Base-by-base conservation (phyloP, 2,329 filamentous ascomycete genomes). In the Paraphaeosphaeria minitans region DNA sequence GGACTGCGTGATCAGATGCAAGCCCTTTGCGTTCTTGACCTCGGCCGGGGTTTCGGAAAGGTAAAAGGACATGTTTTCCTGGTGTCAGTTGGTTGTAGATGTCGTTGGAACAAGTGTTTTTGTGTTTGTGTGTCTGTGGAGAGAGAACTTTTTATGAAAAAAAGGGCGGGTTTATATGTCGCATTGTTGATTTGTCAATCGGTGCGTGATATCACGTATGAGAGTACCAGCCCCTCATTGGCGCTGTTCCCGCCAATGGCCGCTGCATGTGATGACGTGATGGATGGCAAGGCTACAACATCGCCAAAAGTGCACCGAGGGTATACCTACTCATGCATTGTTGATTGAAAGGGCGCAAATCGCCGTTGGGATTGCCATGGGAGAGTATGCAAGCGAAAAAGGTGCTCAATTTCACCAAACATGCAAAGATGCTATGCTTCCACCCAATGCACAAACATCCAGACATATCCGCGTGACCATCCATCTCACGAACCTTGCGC, bases 1-100 rank as follows among this genome's bases (percentile, higher is more conserved):
- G 63, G 70, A 79, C 66, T 77, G 75, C 0, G 83, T 85, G 66
- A 85, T 76, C 3, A 85, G 72, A 65, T 84, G 81, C 37, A 85
- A 74, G 39, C 83, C 83, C 72, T 67, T 58, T 21, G 51, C 61
- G 21, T 52, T 51, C 39, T 61, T 81, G 9, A 65, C 57, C 12
- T 59, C 57, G 2, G 12, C 29, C 2, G 57, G 57, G 2, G 57
- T 59, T 39, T 80, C 80, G 51, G 77, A 68, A n/a, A n/a, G 70
- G 53, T 71, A 59, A 59, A 74, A 66, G n/a, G 78, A 69, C 77
- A 79, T 80, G 3, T 57, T 73, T 49, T n/a, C n/a, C n/a, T n/a
- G n/a, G n/a, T n/a, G n/a, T n/a, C n/a, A n/a, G n/a, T n/a, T n/a
- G n/a, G n/a, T n/a, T n/a, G n/a, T n/a, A n/a, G n/a, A n/a, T n/a